Evolutionary conservation across 1,284 basidiomycete species (phyloP).

Genomic region (Rhizoctonia solani): DNA sequence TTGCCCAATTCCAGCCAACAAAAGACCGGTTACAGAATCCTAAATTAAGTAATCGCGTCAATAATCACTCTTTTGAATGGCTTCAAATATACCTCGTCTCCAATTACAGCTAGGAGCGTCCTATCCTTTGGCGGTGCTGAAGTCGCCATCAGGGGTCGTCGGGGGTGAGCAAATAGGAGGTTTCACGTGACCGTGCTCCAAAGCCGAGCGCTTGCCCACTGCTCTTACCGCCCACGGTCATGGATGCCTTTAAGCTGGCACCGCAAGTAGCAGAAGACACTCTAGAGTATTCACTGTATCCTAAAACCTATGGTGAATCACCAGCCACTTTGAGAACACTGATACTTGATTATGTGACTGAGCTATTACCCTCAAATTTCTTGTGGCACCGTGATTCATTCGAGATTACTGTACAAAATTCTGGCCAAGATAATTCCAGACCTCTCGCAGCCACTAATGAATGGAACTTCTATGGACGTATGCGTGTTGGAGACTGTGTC

Average conservation of each 20-base stretch:
- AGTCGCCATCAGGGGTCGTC: conserved; percentile 38
- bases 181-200: conserved; percentile 10
- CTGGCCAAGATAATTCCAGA: conserved; percentile 40
- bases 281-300: conserved; percentile 73
- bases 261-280: conserved; percentile 85
- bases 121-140: conserved; percentile 74
- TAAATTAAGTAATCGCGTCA: conserved; percentile 45
- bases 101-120: conserved; percentile 88
- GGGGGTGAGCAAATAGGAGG: conserved; percentile 19
- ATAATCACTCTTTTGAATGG: background rate
- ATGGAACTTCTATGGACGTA: conserved; percentile 70
- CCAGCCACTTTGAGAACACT: conserved; percentile 71
- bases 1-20: conserved; percentile 91
- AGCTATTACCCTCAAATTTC: conserved; percentile 61
- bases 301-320: conserved; percentile 60
- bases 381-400: conserved; percentile 90
- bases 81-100: conserved; percentile 75
- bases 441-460: conserved; percentile 44
- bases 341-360: conserved; percentile 60
- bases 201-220: conserved; percentile 4
- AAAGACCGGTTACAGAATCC: conserved; percentile 94
- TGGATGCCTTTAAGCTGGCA: conserved; percentile 66
- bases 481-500: conserved; percentile 89
- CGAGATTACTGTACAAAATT: conserved; percentile 69
- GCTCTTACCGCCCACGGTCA: conserved; percentile 28